phyloP scores from a whole-genome alignment of 2,329 filamentous ascomycete genomes.

The Phaeosphaeria sp. region DNA sequence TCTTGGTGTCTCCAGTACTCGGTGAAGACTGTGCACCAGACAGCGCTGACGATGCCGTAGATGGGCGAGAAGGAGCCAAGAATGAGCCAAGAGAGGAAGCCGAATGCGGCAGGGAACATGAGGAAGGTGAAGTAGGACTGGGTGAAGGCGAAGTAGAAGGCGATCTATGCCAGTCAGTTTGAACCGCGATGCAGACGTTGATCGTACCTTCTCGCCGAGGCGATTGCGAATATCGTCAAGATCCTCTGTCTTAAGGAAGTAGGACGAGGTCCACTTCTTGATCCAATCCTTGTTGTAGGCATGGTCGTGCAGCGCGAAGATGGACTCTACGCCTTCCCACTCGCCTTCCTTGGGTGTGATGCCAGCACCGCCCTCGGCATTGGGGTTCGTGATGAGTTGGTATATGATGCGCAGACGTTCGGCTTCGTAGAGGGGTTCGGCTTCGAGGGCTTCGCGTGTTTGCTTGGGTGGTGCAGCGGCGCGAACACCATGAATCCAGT shows the following conservation, averaged over 20 bases:
- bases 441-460: conserved; percentile 69
- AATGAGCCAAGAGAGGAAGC: conserved; percentile 78
- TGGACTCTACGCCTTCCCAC: conserved; percentile 57
- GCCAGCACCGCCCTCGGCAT: conserved; percentile 56
- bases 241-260: conserved; percentile 55
- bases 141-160: conserved; percentile 94
- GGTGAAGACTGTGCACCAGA: conserved; percentile 89
- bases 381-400: conserved; percentile 66
- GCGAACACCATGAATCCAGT: conserved; percentile 91
- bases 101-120: conserved; percentile 79
- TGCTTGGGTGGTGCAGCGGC: conserved; percentile 77
- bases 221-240: conserved; percentile 59
- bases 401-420: conserved; percentile 89
- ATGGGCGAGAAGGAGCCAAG: conserved; percentile 82
- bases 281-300: conserved; percentile 61
- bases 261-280: conserved; percentile 58
- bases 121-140: conserved; percentile 90
- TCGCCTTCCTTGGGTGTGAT: conserved; percentile 59
- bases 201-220: conserved; percentile 55
- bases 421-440: conserved; percentile 82
- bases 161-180: conserved; percentile 62
- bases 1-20: conserved; percentile 98
- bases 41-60: conserved; percentile 77
- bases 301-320: conserved; percentile 59
- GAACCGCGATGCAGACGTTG: background rate